phyloP scores from a whole-genome alignment of 2,329 filamentous ascomycete species.

The Aureobasidium sp. region DNA sequence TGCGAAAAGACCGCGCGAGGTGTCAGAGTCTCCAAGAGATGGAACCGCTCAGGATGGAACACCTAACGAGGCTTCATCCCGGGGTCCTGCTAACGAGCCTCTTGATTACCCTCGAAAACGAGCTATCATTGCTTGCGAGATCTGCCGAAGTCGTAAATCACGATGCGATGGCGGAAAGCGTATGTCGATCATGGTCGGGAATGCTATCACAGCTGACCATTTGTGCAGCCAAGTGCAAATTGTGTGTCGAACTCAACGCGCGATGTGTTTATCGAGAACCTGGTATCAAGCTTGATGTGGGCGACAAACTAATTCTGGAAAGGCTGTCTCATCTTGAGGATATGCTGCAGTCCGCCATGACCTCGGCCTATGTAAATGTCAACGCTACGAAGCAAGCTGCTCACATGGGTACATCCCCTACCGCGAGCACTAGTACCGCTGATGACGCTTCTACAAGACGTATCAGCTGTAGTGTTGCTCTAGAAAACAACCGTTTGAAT shows the following conservation, averaged over 20 bases:
- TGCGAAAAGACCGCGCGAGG: background rate
- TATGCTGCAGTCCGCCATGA: conserved; percentile 54
- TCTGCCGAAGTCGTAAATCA: conserved; percentile 26
- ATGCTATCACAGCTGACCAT: conserved; percentile 20
- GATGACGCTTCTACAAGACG: conserved; percentile 21
- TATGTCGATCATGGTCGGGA: background rate
- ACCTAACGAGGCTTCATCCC: background rate
- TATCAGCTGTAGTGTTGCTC: conserved; percentile 9
- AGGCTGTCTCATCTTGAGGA: conserved; percentile 69
- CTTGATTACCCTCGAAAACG: conserved; percentile 26
- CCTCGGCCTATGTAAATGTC: background rate
- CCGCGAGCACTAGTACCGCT: conserved; percentile 39
- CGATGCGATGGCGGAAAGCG: conserved; percentile 23
- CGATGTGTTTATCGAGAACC: conserved; percentile 80
- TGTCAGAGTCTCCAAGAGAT: conserved; percentile 4
- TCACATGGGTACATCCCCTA: background rate
- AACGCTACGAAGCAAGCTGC: background rate
- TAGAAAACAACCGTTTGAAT: conserved; percentile 26
- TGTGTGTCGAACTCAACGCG: conserved; percentile 72
- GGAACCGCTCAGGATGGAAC: background rate
- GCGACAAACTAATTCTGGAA: conserved; percentile 78
- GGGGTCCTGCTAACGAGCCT: conserved; percentile 15
- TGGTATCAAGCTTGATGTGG: conserved; percentile 77
- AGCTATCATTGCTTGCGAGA: conserved; percentile 27
- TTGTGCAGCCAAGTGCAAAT: conserved; percentile 67